Base-by-base conservation (phyloP, 1,284 basidiomycete genomes). In the Trichosporon faecale region DNA sequence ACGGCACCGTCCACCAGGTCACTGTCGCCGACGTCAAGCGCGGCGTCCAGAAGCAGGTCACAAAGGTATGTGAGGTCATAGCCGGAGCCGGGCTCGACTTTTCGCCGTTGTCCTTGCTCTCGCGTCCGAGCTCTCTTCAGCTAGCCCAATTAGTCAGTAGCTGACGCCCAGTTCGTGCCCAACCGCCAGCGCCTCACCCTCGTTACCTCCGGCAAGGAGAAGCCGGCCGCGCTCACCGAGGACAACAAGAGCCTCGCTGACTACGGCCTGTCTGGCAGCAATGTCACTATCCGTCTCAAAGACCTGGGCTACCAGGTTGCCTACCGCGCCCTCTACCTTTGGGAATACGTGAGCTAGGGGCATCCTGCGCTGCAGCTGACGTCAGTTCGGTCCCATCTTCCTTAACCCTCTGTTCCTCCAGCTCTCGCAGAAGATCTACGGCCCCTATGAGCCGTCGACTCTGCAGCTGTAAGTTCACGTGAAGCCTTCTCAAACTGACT, bases 261-360 rank as follows among this genome's bases (percentile, higher is more conserved):
- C 29, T 87, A 88, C 40, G 88, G 87, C 1, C 78, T 93, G 8
- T 49, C 65, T 2, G 78, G 77, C 11, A 87, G 89, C 29, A 87
- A 86, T 18, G 88, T 90, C 66, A 79, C 95, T 64, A 81, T 88
- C 29, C 78, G 76, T 52, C 86, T 95, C 74, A 96, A 96, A 83
- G 95, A 98, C 83, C 85, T 97, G 46, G 95, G 95, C 0, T 88
- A 90, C 18, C 95, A 98, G 82, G 86, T 95, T 66, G 88, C 89
- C 70, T 97, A 94, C 92, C 88, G 86, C 76, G 91, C 90, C 0
- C 91, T 96, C 23, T 97, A 92, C 81, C 80, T 96, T 64, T 86
- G 91, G 68, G 94, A 97, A 94, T 97, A 96, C 76, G 94, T 94
- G 83, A 77, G 91, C 87, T 29, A n/a, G n/a, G n/a, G n/a, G n/a